phyloP scores from a whole-genome alignment of 768 basidiomycete species.

The Lactifluus echinatus region DNA sequence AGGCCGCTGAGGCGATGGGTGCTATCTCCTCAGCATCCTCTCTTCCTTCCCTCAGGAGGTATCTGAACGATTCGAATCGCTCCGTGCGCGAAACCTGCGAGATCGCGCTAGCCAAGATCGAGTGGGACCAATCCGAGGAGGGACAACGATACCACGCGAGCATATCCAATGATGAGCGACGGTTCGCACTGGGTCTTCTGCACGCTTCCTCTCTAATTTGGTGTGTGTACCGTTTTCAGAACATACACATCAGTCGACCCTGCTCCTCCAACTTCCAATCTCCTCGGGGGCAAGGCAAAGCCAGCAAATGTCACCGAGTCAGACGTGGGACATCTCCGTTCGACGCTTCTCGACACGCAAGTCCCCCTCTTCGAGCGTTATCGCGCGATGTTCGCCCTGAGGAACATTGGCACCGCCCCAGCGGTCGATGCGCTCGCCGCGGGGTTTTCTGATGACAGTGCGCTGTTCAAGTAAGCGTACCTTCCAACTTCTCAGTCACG shows the following conservation, averaged over 20 bases:
- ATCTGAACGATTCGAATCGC: constrained; percentile 59
- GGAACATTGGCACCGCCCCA: constrained; percentile 79
- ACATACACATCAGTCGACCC: constrained; percentile 82
- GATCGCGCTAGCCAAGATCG: constrained; percentile 91
- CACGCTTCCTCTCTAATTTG: neutral
- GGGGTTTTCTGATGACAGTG: constrained; percentile 84
- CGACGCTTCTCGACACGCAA: constrained; percentile 53
- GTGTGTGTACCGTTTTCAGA: constrained; percentile 29
- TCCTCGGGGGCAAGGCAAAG: constrained; percentile 46
- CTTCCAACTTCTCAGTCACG: neutral
- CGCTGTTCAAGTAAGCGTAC: constrained; percentile 76
- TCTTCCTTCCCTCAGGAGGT: constrained; percentile 61
- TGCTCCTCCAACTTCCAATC: constrained; percentile 67
- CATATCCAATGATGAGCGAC: constrained; percentile 28
- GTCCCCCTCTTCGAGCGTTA: constrained; percentile 87
- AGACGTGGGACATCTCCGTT: constrained; percentile 46
- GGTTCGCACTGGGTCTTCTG: constrained; percentile 28
- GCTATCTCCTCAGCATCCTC: constrained; percentile 71
- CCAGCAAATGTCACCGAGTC: constrained; percentile 41
- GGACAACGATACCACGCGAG: constrained; percentile 40
- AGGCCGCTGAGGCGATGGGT: constrained; percentile 99
- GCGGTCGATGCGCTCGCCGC: constrained; percentile 88
- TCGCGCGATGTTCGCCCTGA: constrained; percentile 95
- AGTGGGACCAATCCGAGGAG: constrained; percentile 81
- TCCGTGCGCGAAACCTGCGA: constrained; percentile 93